Percentiles rank a stretch among this genome's conserved stretches.
These are phyloP conservation scores for Sedum album DNA, from an alignment of 164 flowering plant species.

Conservation along the genomic window DNA sequence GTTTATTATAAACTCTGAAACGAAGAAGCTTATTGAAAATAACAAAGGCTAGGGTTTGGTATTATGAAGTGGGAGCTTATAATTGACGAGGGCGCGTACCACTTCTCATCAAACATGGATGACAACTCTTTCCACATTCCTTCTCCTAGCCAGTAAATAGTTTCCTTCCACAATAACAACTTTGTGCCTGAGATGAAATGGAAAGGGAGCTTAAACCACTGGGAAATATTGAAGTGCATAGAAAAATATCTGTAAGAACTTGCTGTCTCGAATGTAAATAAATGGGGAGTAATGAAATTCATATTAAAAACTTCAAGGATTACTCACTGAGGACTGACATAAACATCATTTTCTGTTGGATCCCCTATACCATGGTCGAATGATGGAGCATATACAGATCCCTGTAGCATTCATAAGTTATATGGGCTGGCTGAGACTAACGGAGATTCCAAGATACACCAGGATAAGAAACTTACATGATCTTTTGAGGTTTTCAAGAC, in stretches of 20 bases:
- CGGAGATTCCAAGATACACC: background rate
- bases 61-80: background rate
- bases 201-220: background rate
- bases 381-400: constrained; percentile 80
- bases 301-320: background rate
- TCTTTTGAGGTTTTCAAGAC: constrained; percentile 52
- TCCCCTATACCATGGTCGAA: constrained; percentile 95
- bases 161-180: constrained; percentile 93
- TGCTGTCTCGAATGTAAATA: background rate
- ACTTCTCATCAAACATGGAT: constrained; percentile 68
- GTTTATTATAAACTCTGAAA: background rate
- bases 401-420: constrained; percentile 31
- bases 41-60: background rate
- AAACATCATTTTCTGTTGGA: constrained; percentile 86
- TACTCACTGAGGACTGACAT: constrained; percentile 74
- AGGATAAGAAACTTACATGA: constrained; percentile 34
- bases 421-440: constrained; percentile 11
- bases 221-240: background rate
- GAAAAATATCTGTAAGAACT: too few relatives aligned
- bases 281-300: constrained; percentile 24
- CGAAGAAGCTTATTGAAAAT: background rate
- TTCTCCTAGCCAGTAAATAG: constrained; percentile 71
- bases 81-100: constrained; percentile 30
- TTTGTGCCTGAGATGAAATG: constrained; percentile 62
- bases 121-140: constrained; percentile 79